A percentile compares a stretch with the other conserved stretches of the same genome.
Conservation (phyloP, 176 grass and related monocot genomes). For the Eragrostis curvula region DNA sequence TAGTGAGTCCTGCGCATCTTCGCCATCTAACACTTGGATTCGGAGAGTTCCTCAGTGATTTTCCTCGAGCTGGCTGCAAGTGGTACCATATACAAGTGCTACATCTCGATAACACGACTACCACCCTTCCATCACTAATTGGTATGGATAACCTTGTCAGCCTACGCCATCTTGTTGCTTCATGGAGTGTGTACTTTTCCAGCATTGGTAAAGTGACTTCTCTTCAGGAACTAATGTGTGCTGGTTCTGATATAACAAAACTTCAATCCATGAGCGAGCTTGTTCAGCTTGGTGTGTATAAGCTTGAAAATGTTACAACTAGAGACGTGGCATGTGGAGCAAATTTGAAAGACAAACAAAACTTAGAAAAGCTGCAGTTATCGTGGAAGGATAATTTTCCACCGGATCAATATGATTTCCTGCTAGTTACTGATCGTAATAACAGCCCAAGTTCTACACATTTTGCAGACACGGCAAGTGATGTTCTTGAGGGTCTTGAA, state of each 20-base stretch:
- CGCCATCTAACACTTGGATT: conserved; percentile 25
- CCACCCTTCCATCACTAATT: not conserved
- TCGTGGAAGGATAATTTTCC: not conserved
- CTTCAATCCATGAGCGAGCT: conserved; percentile 17
- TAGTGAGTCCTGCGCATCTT: conserved; percentile 11
- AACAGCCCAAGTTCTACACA: not conserved
- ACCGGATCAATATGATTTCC: not conserved
- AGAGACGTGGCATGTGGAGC: not conserved
- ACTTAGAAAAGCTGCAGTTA: conserved; percentile 38
- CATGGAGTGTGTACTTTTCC: accelerated
- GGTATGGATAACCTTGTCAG: conserved; percentile 17
- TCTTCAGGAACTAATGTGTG: conserved; percentile 11
- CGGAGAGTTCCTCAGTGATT: accelerated
- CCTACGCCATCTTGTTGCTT: not conserved
- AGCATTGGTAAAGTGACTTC: conserved; percentile 14
- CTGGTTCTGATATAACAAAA: not conserved
- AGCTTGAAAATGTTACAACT: not conserved
- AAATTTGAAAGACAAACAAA: conserved; percentile 27
- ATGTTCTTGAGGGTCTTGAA: conserved; percentile 49
- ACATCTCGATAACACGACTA: not conserved
- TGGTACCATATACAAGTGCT: conserved; percentile 53
- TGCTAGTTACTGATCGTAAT: not conserved
- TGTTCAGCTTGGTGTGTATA: not conserved
- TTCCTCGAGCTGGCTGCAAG: not conserved
- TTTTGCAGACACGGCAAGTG: too few relatives aligned